These are phyloP conservation scores for Anthracocystis panici-leucophaei DNA, from an alignment of 1,284 basidiomycete genomes.

Conservation along the genomic window DNA sequence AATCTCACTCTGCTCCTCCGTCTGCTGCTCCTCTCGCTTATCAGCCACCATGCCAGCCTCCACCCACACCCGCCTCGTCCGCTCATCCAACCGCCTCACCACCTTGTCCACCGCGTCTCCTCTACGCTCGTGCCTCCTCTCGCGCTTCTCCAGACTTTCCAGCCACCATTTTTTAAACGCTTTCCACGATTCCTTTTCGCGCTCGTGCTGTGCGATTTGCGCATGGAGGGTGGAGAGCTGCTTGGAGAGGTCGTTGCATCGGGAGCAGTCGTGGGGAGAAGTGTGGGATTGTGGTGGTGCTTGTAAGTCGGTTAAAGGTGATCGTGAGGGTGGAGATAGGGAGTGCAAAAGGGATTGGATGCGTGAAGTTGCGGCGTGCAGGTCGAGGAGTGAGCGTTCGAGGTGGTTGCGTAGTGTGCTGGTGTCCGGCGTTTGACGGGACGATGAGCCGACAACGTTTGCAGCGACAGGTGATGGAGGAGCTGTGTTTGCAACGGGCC, in stretches of 20 bases:
- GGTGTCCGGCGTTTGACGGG: not conserved
- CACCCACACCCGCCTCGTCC: constrained; percentile 6
- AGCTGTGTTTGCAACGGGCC: too few relatives aligned
- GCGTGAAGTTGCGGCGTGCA: constrained; percentile 1
- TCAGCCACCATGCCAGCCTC: constrained; percentile 10
- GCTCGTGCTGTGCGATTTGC: constrained; percentile 4
- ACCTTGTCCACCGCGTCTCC: not conserved
- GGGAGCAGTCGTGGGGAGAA: not conserved
- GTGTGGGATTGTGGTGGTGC: not conserved
- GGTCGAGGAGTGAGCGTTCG: constrained; percentile 3
- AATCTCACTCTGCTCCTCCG: constrained; percentile 22
- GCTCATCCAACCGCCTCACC: constrained; percentile 1
- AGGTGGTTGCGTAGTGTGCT: not conserved
- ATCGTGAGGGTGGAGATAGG: not conserved
- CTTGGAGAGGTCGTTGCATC: not conserved
- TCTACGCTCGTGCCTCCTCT: constrained; percentile 1
- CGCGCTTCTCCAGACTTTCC: constrained; percentile 14
- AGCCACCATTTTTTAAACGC: constrained; percentile 48
- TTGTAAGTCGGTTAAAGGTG: not conserved
- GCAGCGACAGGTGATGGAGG: not conserved
- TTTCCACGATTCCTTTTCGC: constrained; percentile 28
- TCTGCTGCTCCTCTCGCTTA: not conserved
- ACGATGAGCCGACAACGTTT: not conserved
- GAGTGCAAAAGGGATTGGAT: constrained; percentile 1
- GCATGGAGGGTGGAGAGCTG: constrained; percentile 6